phyloP scores from a whole-genome alignment of 768 basidiomycete species.

The Suillus sp. region DNA sequence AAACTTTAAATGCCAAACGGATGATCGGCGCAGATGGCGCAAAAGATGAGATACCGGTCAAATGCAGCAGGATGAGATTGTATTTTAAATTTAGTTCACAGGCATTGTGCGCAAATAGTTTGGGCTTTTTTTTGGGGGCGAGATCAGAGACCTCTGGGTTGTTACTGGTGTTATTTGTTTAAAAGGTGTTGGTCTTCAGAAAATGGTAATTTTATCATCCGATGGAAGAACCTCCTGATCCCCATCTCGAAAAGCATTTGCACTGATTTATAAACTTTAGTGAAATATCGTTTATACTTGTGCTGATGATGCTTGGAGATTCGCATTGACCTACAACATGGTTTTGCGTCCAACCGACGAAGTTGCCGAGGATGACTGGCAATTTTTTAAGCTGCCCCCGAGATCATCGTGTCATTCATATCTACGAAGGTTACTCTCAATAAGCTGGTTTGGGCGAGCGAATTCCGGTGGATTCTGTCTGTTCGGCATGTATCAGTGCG shows the following conservation, averaged over 20 bases:
- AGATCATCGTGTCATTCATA: constrained; percentile 23
- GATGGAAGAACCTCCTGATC: neutral
- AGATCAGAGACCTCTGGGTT: constrained; percentile 29
- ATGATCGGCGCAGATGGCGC: constrained; percentile 20
- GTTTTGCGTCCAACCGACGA: constrained; percentile 20
- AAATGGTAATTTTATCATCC: constrained; percentile 29
- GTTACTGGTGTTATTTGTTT: constrained; percentile 39
- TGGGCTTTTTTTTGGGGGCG: constrained; percentile 22
- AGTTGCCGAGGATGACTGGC: constrained; percentile 21
- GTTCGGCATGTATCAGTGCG: neutral
- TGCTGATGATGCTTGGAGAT: neutral
- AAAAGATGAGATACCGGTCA: constrained; percentile 13
- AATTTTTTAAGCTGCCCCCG: too few species aligned
- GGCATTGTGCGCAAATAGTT: constrained; percentile 13
- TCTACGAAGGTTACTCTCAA: constrained; percentile 25
- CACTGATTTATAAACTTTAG: constrained; percentile 45
- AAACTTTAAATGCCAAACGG: constrained; percentile 3
- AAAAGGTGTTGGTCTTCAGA: constrained; percentile 35
- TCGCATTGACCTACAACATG: constrained; percentile 4
- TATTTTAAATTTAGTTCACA: neutral
- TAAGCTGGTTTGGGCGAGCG: constrained; percentile 29
- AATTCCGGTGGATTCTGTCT: constrained; percentile 28
- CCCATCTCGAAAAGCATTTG: neutral
- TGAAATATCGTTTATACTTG: neutral
- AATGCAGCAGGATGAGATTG: neutral